Base-by-base conservation (phyloP, 257 asterid genomes). In the Prunella vulgaris region DNA sequence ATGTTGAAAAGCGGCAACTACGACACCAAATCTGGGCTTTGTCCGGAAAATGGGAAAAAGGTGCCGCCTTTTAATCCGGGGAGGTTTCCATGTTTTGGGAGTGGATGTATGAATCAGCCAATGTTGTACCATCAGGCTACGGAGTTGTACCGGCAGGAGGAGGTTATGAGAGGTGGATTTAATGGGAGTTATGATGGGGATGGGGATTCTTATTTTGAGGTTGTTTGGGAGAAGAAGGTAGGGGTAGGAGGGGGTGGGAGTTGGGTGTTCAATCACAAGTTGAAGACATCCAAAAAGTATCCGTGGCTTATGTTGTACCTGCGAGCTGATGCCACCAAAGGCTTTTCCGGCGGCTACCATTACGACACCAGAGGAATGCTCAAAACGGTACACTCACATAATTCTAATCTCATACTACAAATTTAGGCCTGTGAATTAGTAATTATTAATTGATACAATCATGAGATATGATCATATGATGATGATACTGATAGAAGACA, bases 281-380 rank as follows among this genome's bases (percentile, higher is more conserved):
- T 88, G 12, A 81, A 57, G 75, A 88, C 96, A 20, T 81, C 96
- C 0, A 80, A 75, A 9, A 75, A 60, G 37, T 88, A 88, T 60
- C 96, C 96, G 0, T 88, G 96, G 93, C 87, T 88, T 15, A 88
- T 88, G 96, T 62, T 88, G 60, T 88, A 88, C 78, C 76, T 88
- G 1, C 73, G 96, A 80, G 90, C 96, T 4, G 93, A 88, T 69
- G 93, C 96, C 2, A 88, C 93, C 13, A 77, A 74, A 7, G 96
- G 96, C 1, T 86, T 59, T 28, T 86, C 96, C 5, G 96, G 93
- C 3, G 96, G 96, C 54, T 88, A 88, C 77, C 96, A 83, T 44
- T 88, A 88, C 15, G 90, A 80, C 75, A 86, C 96, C 15, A 66
- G 96, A 25, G 96, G 96, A 32, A 78, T 76, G 82, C 79, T 78